Conservation (phyloP, 768 basidiomycete genomes). For the Rhodotorula sphaerocarpa region DNA sequence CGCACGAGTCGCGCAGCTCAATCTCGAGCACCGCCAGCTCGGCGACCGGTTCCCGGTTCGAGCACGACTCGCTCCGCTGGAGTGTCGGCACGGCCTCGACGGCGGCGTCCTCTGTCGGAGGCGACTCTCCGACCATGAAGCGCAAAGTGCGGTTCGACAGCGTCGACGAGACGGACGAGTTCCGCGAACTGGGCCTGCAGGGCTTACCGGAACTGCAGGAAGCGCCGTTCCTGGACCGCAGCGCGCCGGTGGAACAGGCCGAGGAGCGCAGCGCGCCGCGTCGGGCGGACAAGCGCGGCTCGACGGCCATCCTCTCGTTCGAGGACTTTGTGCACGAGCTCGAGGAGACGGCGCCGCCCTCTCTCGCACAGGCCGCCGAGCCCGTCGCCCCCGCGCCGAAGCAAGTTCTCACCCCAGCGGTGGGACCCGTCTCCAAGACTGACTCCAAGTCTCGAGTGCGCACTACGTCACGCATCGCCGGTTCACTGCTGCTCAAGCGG, state of each 20-base stretch:
- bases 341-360: constrained; percentile 4
- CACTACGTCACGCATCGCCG: too few relatives aligned
- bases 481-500: too few relatives aligned
- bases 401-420: too few relatives aligned
- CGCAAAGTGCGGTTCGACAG: too few relatives aligned
- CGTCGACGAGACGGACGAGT: neutral
- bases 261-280: too few relatives aligned
- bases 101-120: constrained; percentile 13
- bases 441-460: too few relatives aligned
- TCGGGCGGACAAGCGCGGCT: too few relatives aligned
- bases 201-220: too few relatives aligned
- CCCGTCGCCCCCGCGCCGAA: neutral
- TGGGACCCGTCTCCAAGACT: too few relatives aligned
- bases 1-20: constrained; percentile 1
- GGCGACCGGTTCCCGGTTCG: constrained; percentile 2
- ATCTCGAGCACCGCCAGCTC: constrained; percentile 10
- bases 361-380: neutral
- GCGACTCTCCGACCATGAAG: constrained; percentile 7
- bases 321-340: constrained; percentile 26
- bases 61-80: constrained; percentile 23
- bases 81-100: constrained; percentile 32
- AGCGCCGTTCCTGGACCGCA: too few relatives aligned
- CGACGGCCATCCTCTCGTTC: constrained; percentile 18
- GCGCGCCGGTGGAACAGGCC: too few relatives aligned
- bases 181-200: too few relatives aligned